Conservation (phyloP, 176 grass and related monocot species). For the Carex scoparia region DNA sequence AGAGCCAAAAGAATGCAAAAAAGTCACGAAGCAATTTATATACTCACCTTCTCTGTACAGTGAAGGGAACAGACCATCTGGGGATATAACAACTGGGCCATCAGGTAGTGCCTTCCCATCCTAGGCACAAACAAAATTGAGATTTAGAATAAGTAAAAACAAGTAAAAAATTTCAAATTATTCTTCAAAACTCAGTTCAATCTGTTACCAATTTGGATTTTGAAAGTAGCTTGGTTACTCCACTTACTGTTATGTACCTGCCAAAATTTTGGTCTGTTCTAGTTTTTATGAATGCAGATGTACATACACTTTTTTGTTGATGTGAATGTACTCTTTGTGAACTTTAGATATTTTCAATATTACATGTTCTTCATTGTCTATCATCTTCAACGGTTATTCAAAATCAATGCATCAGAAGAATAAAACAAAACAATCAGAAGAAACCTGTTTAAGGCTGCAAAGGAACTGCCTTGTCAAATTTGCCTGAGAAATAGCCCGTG, state of each 20-base stretch:
- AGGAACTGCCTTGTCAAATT: slow-evolving; percentile 85
- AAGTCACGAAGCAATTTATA: slow-evolving; percentile 5
- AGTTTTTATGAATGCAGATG: not conserved
- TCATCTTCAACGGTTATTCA: not conserved
- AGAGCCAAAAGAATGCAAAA: not conserved
- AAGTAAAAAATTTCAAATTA: not conserved
- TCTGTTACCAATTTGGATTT: slow-evolving; percentile 8
- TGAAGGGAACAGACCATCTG: slow-evolving; percentile 94
- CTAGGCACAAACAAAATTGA: slow-evolving; percentile 41
- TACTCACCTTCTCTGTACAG: slow-evolving; percentile 93
- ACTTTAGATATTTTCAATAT: not conserved
- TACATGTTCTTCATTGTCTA: not conserved
- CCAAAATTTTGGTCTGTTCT: not conserved
- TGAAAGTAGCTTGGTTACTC: not conserved
- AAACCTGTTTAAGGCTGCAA: slow-evolving; percentile 91
- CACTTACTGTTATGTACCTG: not conserved
- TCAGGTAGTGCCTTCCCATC: slow-evolving; percentile 86
- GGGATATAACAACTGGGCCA: slow-evolving; percentile 97
- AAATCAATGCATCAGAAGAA: not conserved
- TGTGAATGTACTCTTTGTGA: not conserved
- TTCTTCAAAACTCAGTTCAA: not conserved
- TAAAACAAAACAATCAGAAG: not conserved
- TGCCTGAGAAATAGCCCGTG: slow-evolving; percentile 92
- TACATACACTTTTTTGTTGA: not conserved
- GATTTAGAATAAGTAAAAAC: not conserved